These are phyloP conservation scores for Saccharomyces paradoxus DNA, from an alignment of 805 yeast species.

Conservation along the genomic window DNA sequence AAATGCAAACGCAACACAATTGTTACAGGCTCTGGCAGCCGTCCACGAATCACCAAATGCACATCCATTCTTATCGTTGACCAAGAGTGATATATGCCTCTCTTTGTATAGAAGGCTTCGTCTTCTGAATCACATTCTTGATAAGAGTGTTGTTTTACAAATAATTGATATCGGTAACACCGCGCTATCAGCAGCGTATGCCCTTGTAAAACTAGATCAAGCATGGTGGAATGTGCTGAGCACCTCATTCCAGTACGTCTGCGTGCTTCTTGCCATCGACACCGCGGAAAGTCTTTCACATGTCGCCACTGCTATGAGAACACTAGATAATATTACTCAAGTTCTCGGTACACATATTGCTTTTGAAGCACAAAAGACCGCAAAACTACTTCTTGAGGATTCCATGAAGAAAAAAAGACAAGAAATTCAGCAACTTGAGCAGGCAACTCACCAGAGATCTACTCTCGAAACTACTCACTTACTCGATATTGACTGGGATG, in stretches of 20 bases:
- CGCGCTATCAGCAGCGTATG: slow-evolving; percentile 5
- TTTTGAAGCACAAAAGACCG: slow-evolving; percentile 8
- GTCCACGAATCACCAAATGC: slow-evolving; percentile 3
- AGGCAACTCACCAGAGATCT: slow-evolving; percentile 4
- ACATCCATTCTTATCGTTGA: slow-evolving; percentile 6
- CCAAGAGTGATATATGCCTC: slow-evolving; percentile 7
- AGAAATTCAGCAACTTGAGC: slow-evolving; percentile 4
- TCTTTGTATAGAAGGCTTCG: slow-evolving; percentile 10
- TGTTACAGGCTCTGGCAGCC: slow-evolving; percentile 1
- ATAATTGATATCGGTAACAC: slow-evolving; percentile 5
- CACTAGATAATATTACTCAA: slow-evolving; percentile 3
- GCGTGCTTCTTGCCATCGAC: slow-evolving; percentile 10
- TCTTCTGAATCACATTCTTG: slow-evolving; percentile 3
- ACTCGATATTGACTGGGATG: slow-evolving; percentile 8
- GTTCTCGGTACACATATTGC: slow-evolving; percentile 6
- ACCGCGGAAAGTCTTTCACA: slow-evolving; percentile 7
- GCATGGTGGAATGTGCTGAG: slow-evolving; percentile 12
- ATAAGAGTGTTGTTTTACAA: slow-evolving; percentile 5
- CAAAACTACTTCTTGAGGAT: slow-evolving; percentile 8
- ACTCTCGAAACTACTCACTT: not conserved
- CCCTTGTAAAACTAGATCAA: slow-evolving; percentile 4
- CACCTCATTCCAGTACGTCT: slow-evolving; percentile 8
- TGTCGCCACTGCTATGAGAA: slow-evolving; percentile 5
- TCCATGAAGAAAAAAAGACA: slow-evolving; percentile 7
- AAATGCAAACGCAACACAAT: not conserved